phyloP scores from a whole-genome alignment of 1,139 yeast species.

The Candida mesenterica region DNA sequence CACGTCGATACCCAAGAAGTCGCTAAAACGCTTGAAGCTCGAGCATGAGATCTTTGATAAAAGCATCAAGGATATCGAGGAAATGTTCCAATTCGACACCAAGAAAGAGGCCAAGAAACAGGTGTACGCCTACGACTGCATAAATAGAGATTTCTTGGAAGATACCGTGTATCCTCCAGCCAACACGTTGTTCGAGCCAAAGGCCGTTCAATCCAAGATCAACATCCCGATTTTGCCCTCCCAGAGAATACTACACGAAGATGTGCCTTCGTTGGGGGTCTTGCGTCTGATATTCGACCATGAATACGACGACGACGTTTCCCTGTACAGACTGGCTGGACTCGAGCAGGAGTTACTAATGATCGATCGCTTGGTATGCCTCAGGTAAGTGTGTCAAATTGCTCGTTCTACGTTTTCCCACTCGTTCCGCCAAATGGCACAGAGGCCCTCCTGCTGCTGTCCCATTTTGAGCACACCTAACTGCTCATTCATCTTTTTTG shows the following conservation, averaged over 20 bases:
- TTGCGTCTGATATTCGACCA: slow-evolving; percentile 7
- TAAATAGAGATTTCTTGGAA: slow-evolving; percentile 21
- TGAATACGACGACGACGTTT: slow-evolving; percentile 7
- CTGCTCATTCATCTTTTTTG: no score
- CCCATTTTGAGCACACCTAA: no score
- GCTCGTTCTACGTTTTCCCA: no score
- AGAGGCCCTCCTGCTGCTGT: no score
- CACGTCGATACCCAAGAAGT: slow-evolving; percentile 13
- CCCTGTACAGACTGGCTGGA: slow-evolving; percentile 9
- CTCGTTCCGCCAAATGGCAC: no score
- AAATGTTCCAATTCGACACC: slow-evolving; percentile 24
- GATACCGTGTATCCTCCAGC: slow-evolving; percentile 8
- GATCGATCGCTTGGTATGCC: slow-evolving; percentile 21
- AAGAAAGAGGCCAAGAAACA: no score
- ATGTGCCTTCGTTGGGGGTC: no score
- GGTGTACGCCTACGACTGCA: slow-evolving; percentile 24
- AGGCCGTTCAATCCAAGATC: slow-evolving; percentile 3
- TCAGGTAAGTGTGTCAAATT: no score
- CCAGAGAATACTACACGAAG: slow-evolving; percentile 5
- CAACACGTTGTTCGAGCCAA: no score
- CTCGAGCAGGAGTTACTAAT: slow-evolving; percentile 21
- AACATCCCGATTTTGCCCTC: slow-evolving; percentile 12
- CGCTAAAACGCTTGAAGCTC: slow-evolving; percentile 24
- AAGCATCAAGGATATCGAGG: slow-evolving; percentile 29
- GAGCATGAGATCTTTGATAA: slow-evolving; percentile 31